Evolutionary conservation across 2,329 filamentous ascomycete genomes (phyloP).

Genomic region (Penicillium vulpinum): DNA sequence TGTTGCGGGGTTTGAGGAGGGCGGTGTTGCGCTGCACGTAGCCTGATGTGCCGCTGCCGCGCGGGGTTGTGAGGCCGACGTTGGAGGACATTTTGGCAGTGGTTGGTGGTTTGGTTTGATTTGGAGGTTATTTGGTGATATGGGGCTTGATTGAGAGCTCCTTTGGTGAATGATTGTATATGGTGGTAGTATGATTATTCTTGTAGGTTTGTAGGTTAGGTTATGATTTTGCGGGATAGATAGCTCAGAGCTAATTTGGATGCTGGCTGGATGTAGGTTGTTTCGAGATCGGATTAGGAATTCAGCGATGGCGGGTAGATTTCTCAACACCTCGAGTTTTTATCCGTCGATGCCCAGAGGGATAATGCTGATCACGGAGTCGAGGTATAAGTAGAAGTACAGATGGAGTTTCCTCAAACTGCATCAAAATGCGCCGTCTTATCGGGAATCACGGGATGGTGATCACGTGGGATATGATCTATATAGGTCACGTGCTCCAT

Average conservation of each 20-base stretch:
- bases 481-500: not conserved
- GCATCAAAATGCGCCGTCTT: slow-evolving; percentile 4
- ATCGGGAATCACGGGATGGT: slow-evolving; percentile 1
- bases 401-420: not conserved
- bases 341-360: not conserved
- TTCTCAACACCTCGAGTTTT: not conserved
- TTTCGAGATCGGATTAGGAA: not conserved
- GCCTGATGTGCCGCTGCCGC: slow-evolving; percentile 92
- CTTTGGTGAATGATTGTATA: not conserved
- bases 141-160: not conserved
- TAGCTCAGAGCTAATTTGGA: not conserved
- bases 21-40: slow-evolving; percentile 97
- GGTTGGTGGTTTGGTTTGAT: not conserved
- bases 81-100: slow-evolving; percentile 80
- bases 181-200: not conserved
- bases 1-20: slow-evolving; percentile 78
- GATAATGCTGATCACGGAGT: not conserved
- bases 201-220: not conserved
- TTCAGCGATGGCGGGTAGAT: not conserved
- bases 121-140: too few species aligned
- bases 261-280: not conserved
- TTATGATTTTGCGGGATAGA: not conserved
- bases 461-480: not conserved
- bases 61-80: slow-evolving; percentile 90
- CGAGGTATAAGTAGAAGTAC: not conserved